These are phyloP conservation scores for Mycosphaerella sp. DNA, from an alignment of 2,329 filamentous ascomycete genomes.

Conservation along the genomic window DNA sequence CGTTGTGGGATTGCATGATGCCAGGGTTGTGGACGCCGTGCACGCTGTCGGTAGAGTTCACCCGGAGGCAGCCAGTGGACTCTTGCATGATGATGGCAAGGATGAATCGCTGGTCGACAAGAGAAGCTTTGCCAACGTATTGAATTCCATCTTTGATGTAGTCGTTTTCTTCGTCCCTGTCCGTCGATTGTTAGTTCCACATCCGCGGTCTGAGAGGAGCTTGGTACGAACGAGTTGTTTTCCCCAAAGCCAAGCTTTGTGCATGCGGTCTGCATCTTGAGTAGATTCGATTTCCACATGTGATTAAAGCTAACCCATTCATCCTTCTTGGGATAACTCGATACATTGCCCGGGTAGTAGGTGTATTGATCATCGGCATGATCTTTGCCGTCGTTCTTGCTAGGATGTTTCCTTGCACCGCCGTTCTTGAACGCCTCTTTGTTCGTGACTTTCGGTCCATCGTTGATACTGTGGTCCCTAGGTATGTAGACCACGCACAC, in stretches of 20 bases:
- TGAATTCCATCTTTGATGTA: conserved; percentile 37
- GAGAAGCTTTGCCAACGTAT: conserved; percentile 29
- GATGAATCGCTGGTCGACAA: conserved; percentile 39
- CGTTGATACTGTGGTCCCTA: not conserved
- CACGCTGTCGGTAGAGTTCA: conserved; percentile 33
- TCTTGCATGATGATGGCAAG: conserved; percentile 43
- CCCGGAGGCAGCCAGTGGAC: conserved; percentile 41
- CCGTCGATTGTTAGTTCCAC: conserved; percentile 6
- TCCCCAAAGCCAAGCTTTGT: conserved; percentile 8
- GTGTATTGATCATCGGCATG: conserved; percentile 12
- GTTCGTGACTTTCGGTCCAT: conserved; percentile 7
- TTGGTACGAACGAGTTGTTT: conserved; percentile 5
- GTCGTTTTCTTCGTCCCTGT: conserved; percentile 34
- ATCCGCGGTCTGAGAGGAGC: not conserved
- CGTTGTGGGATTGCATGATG: conserved; percentile 42
- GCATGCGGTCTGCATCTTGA: conserved; percentile 6
- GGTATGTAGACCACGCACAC: conserved; percentile 11
- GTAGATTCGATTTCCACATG: conserved; percentile 30
- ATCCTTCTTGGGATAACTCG: conserved; percentile 5
- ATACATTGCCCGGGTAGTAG: conserved; percentile 11
- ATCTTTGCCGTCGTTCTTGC: conserved; percentile 7
- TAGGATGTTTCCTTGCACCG: conserved; percentile 2
- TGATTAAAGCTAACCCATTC: conserved; percentile 19
- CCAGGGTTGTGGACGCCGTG: conserved; percentile 40
- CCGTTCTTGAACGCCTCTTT: conserved; percentile 11